phyloP scores from a whole-genome alignment of 768 basidiomycete genomes.

The Lanmaoa pseudosensibilis region DNA sequence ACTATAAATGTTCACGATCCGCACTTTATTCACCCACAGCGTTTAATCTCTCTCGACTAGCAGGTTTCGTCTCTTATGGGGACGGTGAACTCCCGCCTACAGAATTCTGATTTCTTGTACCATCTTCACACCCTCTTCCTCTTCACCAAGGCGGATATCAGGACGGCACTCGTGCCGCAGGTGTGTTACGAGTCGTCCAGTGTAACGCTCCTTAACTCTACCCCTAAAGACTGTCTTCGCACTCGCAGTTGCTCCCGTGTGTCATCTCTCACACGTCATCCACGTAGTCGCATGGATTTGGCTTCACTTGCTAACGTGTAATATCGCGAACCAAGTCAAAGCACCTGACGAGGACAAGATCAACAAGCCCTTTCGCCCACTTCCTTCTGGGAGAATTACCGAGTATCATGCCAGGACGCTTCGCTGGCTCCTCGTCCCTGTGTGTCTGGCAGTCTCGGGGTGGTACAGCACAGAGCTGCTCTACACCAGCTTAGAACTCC shows the following conservation, averaged over 20 bases:
- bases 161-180: constrained; percentile 18
- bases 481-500: constrained; percentile 28
- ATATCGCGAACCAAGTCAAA: constrained; percentile 41
- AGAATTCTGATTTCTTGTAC: not conserved
- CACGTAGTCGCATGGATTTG: constrained; percentile 41
- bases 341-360: constrained; percentile 39
- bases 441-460: constrained; percentile 34
- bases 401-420: constrained; percentile 32
- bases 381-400: constrained; percentile 42
- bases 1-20: constrained; percentile 6
- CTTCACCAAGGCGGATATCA: constrained; percentile 24
- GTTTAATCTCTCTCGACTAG: not conserved
- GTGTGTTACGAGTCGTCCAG: constrained; percentile 2
- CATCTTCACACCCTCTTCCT: constrained; percentile 24
- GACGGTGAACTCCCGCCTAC: not conserved
- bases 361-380: constrained; percentile 44
- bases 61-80: not conserved
- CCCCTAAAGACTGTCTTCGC: constrained; percentile 34
- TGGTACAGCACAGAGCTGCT: constrained; percentile 31
- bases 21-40: not conserved
- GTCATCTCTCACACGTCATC: constrained; percentile 8
- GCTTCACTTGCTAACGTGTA: constrained; percentile 42
- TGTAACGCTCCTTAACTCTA: not conserved
- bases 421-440: constrained; percentile 36
- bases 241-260: constrained; percentile 22